Evolutionary conservation across 2,329 filamentous ascomycete species (phyloP).

Genomic region (Xylaria sp.): DNA sequence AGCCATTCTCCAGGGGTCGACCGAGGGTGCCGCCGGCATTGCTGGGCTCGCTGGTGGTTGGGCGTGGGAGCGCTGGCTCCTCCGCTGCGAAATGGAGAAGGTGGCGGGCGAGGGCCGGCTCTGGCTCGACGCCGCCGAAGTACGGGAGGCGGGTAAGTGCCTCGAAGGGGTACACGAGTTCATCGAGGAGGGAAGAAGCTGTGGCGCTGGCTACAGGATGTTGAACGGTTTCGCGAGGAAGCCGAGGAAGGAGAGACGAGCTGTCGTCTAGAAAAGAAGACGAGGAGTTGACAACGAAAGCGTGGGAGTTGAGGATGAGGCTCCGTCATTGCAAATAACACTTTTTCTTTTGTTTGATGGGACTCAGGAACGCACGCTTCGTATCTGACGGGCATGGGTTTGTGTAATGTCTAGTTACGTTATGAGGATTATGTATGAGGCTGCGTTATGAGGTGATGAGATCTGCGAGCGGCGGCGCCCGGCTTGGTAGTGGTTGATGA

Average conservation of each 20-base stretch:
- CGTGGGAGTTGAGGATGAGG: not conserved
- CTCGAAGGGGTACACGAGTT: conserved; percentile 69
- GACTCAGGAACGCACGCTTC: not conserved
- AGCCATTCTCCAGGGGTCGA: conserved; percentile 73
- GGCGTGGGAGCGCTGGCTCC: conserved; percentile 96
- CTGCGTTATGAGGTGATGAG: conserved; percentile 10
- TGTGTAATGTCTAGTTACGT: conserved; percentile 22
- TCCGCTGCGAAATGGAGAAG: conserved; percentile 87
- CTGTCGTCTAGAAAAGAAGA: not conserved
- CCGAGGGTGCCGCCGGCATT: conserved; percentile 76
- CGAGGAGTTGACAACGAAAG: not conserved
- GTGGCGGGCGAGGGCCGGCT: conserved; percentile 72
- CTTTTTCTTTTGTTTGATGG: conserved; percentile 25
- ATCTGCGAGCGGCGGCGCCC: conserved; percentile 15
- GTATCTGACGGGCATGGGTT: not conserved
- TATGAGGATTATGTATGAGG: conserved; percentile 22
- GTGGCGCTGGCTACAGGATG: conserved; percentile 69
- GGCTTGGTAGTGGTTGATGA: conserved; percentile 3
- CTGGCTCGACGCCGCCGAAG: conserved; percentile 62
- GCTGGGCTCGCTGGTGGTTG: conserved; percentile 86
- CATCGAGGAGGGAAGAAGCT: conserved; percentile 70
- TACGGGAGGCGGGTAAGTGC: conserved; percentile 66
- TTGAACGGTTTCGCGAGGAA: conserved; percentile 73
- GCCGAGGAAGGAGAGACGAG: conserved; percentile 51
- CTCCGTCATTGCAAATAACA: not conserved